Conservation (phyloP, 2,329 filamentous ascomycete genomes). For the Colletotrichum sp. region DNA sequence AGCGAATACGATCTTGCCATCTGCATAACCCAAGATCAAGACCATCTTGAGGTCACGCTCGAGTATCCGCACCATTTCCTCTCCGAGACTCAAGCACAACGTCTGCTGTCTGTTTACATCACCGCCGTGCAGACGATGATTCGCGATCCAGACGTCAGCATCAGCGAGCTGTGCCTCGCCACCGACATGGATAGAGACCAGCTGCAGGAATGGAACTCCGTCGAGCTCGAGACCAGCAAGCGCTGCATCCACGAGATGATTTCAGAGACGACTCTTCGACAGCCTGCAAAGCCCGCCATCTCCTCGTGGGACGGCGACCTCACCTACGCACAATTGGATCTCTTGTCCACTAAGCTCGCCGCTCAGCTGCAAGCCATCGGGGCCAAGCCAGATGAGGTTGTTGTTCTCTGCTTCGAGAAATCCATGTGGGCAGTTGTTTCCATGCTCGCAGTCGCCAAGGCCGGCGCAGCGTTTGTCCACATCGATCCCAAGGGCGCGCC, state of each 20-base stretch:
- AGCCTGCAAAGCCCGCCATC: conserved; percentile 7
- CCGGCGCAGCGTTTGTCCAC: conserved; percentile 34
- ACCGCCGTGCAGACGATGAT: background rate
- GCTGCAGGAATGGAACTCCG: background rate
- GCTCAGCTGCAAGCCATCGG: conserved; percentile 14
- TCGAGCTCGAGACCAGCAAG: background rate
- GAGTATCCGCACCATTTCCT: background rate
- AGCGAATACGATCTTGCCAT: conserved; percentile 8
- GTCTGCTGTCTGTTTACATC: background rate
- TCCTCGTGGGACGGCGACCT: conserved; percentile 26
- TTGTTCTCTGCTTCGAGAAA: conserved; percentile 33
- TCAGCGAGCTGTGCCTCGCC: background rate
- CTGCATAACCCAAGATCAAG: background rate
- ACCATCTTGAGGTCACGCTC: background rate
- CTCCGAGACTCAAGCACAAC: background rate
- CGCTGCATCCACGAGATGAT: conserved; percentile 11
- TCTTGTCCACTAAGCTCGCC: conserved; percentile 21
- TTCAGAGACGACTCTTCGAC: background rate
- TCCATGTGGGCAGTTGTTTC: conserved; percentile 29
- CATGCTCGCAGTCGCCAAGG: conserved; percentile 33
- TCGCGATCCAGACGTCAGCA: background rate
- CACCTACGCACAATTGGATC: conserved; percentile 24
- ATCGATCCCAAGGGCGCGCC: conserved; percentile 25
- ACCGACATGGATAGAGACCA: background rate
- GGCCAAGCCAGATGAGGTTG: conserved; percentile 21